Base-by-base conservation (phyloP, 2,329 filamentous ascomycete genomes). In the Zymoseptoria ardabiliae region DNA sequence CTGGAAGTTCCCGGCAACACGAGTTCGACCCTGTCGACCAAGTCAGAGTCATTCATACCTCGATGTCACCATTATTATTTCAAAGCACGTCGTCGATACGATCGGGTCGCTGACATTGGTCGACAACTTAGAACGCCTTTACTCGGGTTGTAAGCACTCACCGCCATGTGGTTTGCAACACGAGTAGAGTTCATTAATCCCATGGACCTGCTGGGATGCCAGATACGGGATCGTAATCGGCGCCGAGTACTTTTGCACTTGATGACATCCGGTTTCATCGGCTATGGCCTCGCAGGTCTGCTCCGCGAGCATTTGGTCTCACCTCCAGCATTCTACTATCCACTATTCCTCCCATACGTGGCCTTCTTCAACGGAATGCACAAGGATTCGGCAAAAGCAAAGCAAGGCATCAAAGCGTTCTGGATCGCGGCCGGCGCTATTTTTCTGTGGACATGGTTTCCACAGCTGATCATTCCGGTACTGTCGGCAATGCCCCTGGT, bases 291-390 rank as follows among this genome's bases (percentile, higher is more conserved):
- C 71, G 90, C 90, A 54, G 90, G 90, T 2, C 78, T 95, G 53
- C 89, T 89, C 1, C 81, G 90, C 58, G 84, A 89, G 53, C 93
- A 91, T 70, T 79, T 95, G 5, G 90, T 95, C 41, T 84, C 89
- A 22, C 90, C 90, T 0, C 89, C 88, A 63, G 89, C 89, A 60
- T 94, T 95, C 90, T 91, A 94, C 51, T 95, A 90, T 90, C 90
- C 90, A 17, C 50, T 58, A 28, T 56, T 58, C 6, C 53, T 62
- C 2, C 58, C 61, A 7, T 58, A 60, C 35, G 56, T 62, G 2
- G 45, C 61, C 30, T 53, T 62, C 13, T 62, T 62, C 61, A 62
- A 62, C n/a, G 61, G 58, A 19, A 62, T 62, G 61, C 61, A 62
- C 50, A 59, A 60, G 4, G 55, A 63, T 30, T 58, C 62, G 19